These are phyloP conservation scores for Scutellaria baicalensis DNA, from an alignment of 257 asterid genomes.

Conservation along the genomic window DNA sequence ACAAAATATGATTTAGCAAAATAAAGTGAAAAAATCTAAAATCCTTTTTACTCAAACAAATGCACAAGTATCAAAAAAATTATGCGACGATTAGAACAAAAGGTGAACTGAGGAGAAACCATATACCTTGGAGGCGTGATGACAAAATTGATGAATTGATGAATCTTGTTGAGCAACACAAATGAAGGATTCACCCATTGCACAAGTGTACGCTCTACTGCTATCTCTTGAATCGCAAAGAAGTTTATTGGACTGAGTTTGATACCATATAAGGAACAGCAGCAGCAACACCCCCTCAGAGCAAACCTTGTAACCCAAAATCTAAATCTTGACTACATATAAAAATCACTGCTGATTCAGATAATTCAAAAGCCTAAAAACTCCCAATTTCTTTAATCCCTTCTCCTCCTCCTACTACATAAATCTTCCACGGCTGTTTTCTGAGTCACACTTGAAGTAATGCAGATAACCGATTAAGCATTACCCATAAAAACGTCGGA, in stretches of 20 bases:
- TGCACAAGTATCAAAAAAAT: not conserved
- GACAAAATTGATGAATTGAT: conserved; percentile 91
- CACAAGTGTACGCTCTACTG: conserved; percentile 1
- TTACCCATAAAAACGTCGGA: not conserved
- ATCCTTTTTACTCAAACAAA: not conserved
- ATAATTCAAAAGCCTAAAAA: conserved; percentile 12
- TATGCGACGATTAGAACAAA: not conserved
- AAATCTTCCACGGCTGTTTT: conserved; percentile 15
- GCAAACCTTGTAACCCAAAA: conserved; percentile 8
- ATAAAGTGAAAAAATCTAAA: too few species aligned
- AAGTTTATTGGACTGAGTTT: not conserved
- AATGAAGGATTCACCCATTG: conserved; percentile 24
- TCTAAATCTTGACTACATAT: conserved; percentile 14
- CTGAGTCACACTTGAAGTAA: conserved; percentile 15
- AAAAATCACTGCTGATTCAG: not conserved
- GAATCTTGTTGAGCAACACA: conserved; percentile 60
- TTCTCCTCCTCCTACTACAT: conserved; percentile 6
- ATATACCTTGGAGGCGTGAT: conserved; percentile 95
- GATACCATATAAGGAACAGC: conserved; percentile 3
- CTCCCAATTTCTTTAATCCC: conserved; percentile 1
- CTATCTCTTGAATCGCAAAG: conserved; percentile 2
- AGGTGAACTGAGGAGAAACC: not conserved
- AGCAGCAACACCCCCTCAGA: conserved; percentile 8
- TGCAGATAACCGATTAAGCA: conserved; percentile 1
- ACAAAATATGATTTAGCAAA: too few species aligned